Percentiles rank a stretch among this genome's conserved stretches.
Evolutionary conservation across 805 yeast genomes (phyloP).

Genomic region (Ogataea paraovalis): DNA sequence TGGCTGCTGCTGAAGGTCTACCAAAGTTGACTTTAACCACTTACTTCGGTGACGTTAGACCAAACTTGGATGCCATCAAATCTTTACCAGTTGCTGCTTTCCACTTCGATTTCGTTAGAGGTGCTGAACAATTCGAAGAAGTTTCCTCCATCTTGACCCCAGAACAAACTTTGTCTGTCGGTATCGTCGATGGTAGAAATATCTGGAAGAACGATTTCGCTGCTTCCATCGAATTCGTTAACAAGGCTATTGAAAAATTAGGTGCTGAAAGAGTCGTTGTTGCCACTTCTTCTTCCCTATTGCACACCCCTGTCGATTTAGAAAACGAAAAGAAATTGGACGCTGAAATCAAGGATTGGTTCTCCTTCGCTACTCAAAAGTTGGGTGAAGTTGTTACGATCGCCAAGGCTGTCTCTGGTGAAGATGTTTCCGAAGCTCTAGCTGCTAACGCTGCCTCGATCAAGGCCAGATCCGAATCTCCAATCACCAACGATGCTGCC

Average conservation of each 20-base stretch:
- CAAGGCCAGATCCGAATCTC: conserved; percentile 79
- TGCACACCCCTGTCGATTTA: conserved; percentile 98
- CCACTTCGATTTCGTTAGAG: conserved; percentile 96
- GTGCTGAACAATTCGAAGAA: conserved; percentile 90
- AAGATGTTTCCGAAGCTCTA: conserved; percentile 70
- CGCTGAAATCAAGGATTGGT: conserved; percentile 92
- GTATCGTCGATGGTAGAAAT: conserved; percentile 98
- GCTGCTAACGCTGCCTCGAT: conserved; percentile 85
- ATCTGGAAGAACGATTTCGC: conserved; percentile 97
- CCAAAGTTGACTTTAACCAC: conserved; percentile 84
- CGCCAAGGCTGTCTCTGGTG: conserved; percentile 83
- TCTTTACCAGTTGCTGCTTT: conserved; percentile 89
- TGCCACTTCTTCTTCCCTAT: conserved; percentile 93
- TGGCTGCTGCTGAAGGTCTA: conserved; percentile 61
- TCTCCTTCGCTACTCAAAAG: conserved; percentile 98
- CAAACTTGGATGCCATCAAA: conserved; percentile 87
- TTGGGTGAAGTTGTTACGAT: conserved; percentile 84
- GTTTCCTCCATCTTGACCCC: conserved; percentile 63
- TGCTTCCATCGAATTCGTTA: conserved; percentile 76
- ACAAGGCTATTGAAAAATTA: conserved; percentile 77
- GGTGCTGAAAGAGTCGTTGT: conserved; percentile 87
- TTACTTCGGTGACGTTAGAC: conserved; percentile 98
- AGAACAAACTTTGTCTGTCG: conserved; percentile 84
- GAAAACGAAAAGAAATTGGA: conserved; percentile 87
- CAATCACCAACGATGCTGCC: conserved; percentile 85